Conservation (phyloP, 352 stramenopile species). For the Phytophthora colocasiae region DNA sequence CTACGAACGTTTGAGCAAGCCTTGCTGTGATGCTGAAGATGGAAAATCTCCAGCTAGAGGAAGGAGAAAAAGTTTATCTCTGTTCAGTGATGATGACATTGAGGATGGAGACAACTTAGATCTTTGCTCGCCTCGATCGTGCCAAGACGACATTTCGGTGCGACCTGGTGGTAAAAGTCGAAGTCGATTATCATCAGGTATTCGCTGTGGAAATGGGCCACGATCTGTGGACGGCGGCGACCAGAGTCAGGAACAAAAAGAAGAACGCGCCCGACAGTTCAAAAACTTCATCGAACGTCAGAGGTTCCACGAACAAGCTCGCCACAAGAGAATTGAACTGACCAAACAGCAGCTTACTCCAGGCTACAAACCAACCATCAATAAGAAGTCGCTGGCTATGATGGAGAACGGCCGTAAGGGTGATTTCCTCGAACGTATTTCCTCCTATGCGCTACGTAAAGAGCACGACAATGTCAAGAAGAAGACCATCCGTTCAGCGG, state of each 20-base stretch:
- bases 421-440: slow-evolving; percentile 84
- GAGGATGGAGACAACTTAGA: slow-evolving; percentile 37
- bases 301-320: slow-evolving; percentile 73
- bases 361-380: slow-evolving; percentile 75
- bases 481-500: slow-evolving; percentile 66
- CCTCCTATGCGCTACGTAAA: slow-evolving; percentile 77
- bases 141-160: slow-evolving; percentile 70
- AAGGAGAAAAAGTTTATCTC: slow-evolving; percentile 39
- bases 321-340: slow-evolving; percentile 66
- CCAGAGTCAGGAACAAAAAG: slow-evolving; percentile 50
- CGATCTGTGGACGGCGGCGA: slow-evolving; percentile 57
- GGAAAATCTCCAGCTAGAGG: slow-evolving; percentile 29
- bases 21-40: slow-evolving; percentile 42
- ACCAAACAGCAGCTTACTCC: slow-evolving; percentile 68
- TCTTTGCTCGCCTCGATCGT: slow-evolving; percentile 27
- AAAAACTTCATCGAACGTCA: slow-evolving; percentile 80
- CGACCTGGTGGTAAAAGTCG: slow-evolving; percentile 26
- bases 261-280: slow-evolving; percentile 61
- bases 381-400: slow-evolving; percentile 82
- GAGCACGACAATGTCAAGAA: slow-evolving; percentile 85
- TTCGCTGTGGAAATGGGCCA: slow-evolving; percentile 38
- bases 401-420: slow-evolving; percentile 85
- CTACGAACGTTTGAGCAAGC: slow-evolving; percentile 81
- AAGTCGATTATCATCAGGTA: slow-evolving; percentile 13
- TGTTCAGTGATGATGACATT: slow-evolving; percentile 44